Conservation (phyloP, 2,329 filamentous ascomycete genomes). For the Cylindrodendrum hubeiense region DNA sequence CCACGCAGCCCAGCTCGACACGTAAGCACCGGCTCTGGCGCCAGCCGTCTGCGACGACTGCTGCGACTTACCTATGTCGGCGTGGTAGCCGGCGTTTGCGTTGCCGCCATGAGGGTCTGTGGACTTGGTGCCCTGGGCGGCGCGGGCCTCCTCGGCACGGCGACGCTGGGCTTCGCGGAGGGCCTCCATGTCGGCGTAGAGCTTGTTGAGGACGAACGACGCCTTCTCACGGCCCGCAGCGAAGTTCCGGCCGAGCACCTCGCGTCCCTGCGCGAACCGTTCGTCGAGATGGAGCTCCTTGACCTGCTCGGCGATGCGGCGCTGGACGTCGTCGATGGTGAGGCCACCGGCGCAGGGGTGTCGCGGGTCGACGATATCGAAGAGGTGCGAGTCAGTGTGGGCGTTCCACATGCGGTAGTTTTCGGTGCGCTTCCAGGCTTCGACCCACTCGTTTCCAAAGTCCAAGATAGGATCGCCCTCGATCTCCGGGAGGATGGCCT, state of each 20-base stretch:
- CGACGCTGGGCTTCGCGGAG: slow-evolving; percentile 60
- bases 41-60: slow-evolving; percentile 63
- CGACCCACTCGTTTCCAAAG: slow-evolving; percentile 86
- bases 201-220: slow-evolving; percentile 84
- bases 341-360: slow-evolving; percentile 95
- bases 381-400: slow-evolving; percentile 86
- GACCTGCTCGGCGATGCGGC: slow-evolving; percentile 90
- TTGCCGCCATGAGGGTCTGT: slow-evolving; percentile 28
- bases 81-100: slow-evolving; percentile 24
- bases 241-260: slow-evolving; percentile 90
- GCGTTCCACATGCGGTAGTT: slow-evolving; percentile 92
- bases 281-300: slow-evolving; percentile 95
- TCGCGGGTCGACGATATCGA: slow-evolving; percentile 92
- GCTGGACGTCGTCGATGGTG: slow-evolving; percentile 93
- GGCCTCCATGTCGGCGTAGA: slow-evolving; percentile 90
- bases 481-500: slow-evolving; percentile 73
- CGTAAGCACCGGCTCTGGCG: slow-evolving; percentile 71
- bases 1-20: slow-evolving; percentile 78
- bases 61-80: slow-evolving; percentile 56
- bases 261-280: slow-evolving; percentile 83
- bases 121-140: slow-evolving; percentile 33
- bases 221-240: slow-evolving; percentile 90
- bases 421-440: slow-evolving; percentile 88
- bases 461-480: slow-evolving; percentile 89
- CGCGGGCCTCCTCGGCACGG: slow-evolving; percentile 54